Evolutionary conservation across 2,329 filamentous ascomycete genomes (phyloP).

Genomic region (Fusarium sp.): DNA sequence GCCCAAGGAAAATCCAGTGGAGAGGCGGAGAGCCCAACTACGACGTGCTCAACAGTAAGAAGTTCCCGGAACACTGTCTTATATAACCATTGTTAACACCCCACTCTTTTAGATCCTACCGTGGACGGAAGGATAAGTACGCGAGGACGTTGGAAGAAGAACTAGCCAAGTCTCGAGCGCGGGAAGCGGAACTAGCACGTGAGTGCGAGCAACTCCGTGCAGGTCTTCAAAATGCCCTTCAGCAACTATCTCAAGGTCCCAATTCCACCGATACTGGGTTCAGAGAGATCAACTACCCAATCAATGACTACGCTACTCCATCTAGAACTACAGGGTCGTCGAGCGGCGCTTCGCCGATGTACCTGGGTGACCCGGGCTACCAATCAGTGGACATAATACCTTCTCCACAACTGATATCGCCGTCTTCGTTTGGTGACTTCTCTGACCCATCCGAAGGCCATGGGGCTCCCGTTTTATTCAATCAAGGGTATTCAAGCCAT

Average conservation of each 20-base stretch:
- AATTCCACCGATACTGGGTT: background rate
- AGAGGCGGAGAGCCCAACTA: constrained; percentile 25
- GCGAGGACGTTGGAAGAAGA: constrained; percentile 14
- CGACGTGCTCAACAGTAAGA: constrained; percentile 28
- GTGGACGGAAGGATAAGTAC: constrained; percentile 27
- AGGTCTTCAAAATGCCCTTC: background rate
- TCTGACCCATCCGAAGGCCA: background rate
- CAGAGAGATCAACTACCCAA: background rate
- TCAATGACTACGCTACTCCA: background rate
- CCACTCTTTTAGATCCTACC: constrained; percentile 11
- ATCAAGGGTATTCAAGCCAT: background rate
- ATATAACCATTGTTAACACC: background rate
- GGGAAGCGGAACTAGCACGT: constrained; percentile 7
- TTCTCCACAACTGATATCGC: constrained; percentile 14
- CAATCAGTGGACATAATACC: background rate
- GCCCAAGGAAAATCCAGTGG: constrained; percentile 20
- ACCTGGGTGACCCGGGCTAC: background rate
- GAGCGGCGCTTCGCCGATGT: background rate
- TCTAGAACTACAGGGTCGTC: background rate
- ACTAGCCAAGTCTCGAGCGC: constrained; percentile 4
- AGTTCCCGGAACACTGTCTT: background rate
- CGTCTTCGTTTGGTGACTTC: background rate
- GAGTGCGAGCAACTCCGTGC: constrained; percentile 20
- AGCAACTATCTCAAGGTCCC: background rate
- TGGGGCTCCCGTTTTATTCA: background rate